A percentile compares a stretch with the other conserved stretches of the same genome.
Evolutionary conservation across 2,329 filamentous ascomycete species (phyloP).

Genomic region (Salinomyces thailandicus): DNA sequence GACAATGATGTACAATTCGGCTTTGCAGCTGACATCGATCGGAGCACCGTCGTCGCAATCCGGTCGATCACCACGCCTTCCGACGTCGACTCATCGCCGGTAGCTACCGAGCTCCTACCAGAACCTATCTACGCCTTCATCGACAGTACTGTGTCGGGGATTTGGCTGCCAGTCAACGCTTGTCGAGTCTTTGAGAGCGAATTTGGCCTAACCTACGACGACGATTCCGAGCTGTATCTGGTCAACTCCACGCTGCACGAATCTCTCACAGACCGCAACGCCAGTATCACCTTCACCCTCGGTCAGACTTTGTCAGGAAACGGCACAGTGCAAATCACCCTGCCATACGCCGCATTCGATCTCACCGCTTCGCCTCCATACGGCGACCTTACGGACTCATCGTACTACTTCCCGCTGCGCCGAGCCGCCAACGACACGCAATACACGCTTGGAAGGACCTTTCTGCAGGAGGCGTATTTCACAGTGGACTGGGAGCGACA

Average conservation of each 20-base stretch:
- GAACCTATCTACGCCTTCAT: slow-evolving; percentile 34
- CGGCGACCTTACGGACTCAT: slow-evolving; percentile 49
- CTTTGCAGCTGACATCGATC: slow-evolving; percentile 44
- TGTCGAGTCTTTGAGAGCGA: slow-evolving; percentile 55
- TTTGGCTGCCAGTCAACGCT: slow-evolving; percentile 40
- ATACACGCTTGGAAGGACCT: slow-evolving; percentile 55
- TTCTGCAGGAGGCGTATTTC: slow-evolving; percentile 56
- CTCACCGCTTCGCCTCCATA: slow-evolving; percentile 37
- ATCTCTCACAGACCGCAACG: slow-evolving; percentile 34
- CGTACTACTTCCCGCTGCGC: slow-evolving; percentile 57
- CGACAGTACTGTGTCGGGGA: slow-evolving; percentile 39
- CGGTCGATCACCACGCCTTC: slow-evolving; percentile 29
- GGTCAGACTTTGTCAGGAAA: slow-evolving; percentile 27
- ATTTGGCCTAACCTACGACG: slow-evolving; percentile 57
- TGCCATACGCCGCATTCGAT: slow-evolving; percentile 43
- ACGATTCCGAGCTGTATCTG: slow-evolving; percentile 53
- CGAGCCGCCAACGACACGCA: slow-evolving; percentile 43
- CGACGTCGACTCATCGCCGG: slow-evolving; percentile 17
- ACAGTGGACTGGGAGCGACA: slow-evolving; percentile 39
- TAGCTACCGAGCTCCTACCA: slow-evolving; percentile 29
- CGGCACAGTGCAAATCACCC: slow-evolving; percentile 32
- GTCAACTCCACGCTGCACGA: slow-evolving; percentile 49
- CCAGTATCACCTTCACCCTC: slow-evolving; percentile 36
- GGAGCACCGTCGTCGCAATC: slow-evolving; percentile 50
- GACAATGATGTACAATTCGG: slow-evolving; percentile 52